A percentile compares a stretch with the other conserved stretches of the same genome.
phyloP scores from a whole-genome alignment of 192 early-diverging fungal species.

The Geranomyces variabilis region DNA sequence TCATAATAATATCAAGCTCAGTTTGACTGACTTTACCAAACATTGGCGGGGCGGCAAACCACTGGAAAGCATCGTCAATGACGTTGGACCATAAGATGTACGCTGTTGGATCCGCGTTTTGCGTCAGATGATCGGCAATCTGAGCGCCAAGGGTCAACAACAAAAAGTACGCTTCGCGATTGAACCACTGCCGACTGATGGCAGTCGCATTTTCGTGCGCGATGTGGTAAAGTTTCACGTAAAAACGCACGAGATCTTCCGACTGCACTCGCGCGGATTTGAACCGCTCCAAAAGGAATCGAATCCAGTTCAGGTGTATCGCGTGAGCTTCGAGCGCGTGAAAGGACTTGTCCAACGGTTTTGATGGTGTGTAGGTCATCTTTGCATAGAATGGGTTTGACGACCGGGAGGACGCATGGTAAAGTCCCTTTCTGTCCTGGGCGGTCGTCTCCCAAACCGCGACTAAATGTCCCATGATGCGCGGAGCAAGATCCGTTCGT shows the following conservation, averaged over 20 bases:
- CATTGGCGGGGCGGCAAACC: constrained; percentile 78
- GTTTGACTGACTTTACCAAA: constrained; percentile 31
- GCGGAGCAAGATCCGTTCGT: constrained; percentile 69
- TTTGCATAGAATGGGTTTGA: constrained; percentile 83
- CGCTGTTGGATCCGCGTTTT: constrained; percentile 67
- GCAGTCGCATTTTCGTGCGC: constrained; percentile 59
- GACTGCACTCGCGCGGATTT: constrained; percentile 77
- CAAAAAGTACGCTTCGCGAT: constrained; percentile 78
- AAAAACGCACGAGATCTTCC: constrained; percentile 73
- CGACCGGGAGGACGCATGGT: constrained; percentile 43
- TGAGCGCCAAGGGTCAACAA: constrained; percentile 76
- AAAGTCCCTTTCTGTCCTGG: constrained; percentile 80
- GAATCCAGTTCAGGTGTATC: constrained; percentile 81
- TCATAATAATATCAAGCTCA: constrained; percentile 38
- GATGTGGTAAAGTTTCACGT: constrained; percentile 77
- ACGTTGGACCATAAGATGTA: constrained; percentile 65
- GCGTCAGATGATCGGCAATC: constrained; percentile 68
- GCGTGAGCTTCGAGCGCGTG: constrained; percentile 50
- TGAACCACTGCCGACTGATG: constrained; percentile 53
- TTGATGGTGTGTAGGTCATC: constrained; percentile 92
- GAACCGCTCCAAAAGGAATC: constrained; percentile 85
- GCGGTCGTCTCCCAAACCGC: constrained; percentile 83
- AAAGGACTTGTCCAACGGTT: constrained; percentile 44
- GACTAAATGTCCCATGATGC: constrained; percentile 84
- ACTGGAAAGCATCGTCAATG: constrained; percentile 76